These are phyloP conservation scores for Fallopia convolvulus DNA, from an alignment of 148 eudicot species.

Conservation along the genomic window DNA sequence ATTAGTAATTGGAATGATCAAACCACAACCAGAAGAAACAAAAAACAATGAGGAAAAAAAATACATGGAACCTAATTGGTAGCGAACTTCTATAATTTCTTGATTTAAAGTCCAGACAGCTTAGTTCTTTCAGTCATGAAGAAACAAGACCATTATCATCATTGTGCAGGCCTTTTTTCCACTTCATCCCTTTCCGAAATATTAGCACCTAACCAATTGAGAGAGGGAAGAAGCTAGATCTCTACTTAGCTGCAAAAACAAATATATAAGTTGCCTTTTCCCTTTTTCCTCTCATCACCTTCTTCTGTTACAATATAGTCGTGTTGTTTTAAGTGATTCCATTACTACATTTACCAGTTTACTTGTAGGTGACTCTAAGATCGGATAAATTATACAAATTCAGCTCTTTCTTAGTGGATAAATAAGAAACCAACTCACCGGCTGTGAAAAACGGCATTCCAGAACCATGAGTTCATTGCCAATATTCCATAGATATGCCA, in stretches of 20 bases:
- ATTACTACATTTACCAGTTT: not conserved
- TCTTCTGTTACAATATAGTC: not conserved
- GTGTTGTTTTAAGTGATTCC: not conserved
- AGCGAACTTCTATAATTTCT: constrained; percentile 1
- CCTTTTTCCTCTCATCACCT: not conserved
- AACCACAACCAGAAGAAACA: not conserved
- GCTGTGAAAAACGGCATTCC: constrained; percentile 83
- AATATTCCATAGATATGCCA: constrained; percentile 81
- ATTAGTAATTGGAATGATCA: not conserved
- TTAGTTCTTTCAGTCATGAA: constrained; percentile 2
- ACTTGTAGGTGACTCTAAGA: not conserved
- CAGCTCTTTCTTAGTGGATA: not conserved
- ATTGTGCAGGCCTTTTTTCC: not conserved
- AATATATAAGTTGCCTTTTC: not conserved
- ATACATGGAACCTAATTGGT: not conserved
- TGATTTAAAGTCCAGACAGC: not conserved
- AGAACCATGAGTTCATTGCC: constrained; percentile 86
- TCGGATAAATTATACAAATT: not conserved
- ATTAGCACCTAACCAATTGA: not conserved
- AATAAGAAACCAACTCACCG: constrained; percentile 45
- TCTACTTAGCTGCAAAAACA: not conserved
- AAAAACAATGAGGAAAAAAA: not conserved
- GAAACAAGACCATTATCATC: not conserved
- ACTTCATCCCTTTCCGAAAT: not conserved
- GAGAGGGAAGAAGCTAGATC: not conserved